Evolutionary conservation across 1,139 yeast species (phyloP).

Genomic region (Kodamaea sp.): DNA sequence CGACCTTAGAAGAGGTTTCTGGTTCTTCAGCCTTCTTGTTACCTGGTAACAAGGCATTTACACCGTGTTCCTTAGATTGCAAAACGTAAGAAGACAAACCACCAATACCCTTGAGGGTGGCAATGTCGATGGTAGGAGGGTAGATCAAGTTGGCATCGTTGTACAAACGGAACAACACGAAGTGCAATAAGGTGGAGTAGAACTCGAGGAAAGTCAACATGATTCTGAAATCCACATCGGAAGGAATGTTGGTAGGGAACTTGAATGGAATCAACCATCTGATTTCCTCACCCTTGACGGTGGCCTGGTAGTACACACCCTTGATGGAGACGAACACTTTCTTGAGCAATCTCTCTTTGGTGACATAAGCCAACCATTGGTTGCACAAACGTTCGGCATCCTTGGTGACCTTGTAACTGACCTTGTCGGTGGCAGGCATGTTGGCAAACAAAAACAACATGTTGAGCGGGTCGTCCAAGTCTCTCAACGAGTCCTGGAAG

Average conservation of each 20-base stretch:
- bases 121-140: conserved; percentile 82
- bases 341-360: conserved; percentile 76
- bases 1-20: conserved; percentile 26
- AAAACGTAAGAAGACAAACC: conserved; percentile 85
- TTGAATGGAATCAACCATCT: conserved; percentile 97
- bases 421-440: conserved; percentile 90
- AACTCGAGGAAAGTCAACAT: conserved; percentile 97
- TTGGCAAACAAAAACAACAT: conserved; percentile 93
- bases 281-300: conserved; percentile 84
- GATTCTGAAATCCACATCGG: conserved; percentile 92
- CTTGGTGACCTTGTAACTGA: conserved; percentile 73
- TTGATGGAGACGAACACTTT: conserved; percentile 95
- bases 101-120: conserved; percentile 80
- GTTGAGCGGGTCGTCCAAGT: conserved; percentile 91
- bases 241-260: conserved; percentile 92
- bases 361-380: conserved; percentile 94
- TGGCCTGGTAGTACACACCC: conserved; percentile 95
- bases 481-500: conserved; percentile 88
- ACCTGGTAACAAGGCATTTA: conserved; percentile 43
- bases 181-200: conserved; percentile 87
- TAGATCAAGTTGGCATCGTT: conserved; percentile 82
- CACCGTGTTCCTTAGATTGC: conserved; percentile 40
- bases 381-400: conserved; percentile 87
- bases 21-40: conserved; percentile 18
- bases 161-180: conserved; percentile 81